A percentile compares a stretch with the other conserved stretches of the same genome.
Conservation (phyloP, 2,329 filamentous ascomycete genomes). For the Cladosporium sp. region DNA sequence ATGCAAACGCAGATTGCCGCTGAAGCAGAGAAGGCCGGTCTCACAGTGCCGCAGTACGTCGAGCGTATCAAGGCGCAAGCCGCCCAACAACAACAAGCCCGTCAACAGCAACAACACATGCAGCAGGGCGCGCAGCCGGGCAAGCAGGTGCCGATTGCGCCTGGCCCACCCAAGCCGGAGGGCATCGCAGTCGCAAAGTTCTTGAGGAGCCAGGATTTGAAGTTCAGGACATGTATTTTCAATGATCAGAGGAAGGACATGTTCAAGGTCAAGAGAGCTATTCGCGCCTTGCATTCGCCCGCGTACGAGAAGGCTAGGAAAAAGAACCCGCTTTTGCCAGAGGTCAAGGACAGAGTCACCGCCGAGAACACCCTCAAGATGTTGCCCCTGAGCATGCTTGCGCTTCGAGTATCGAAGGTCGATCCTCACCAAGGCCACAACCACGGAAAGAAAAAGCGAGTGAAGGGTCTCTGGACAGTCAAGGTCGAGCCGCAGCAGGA, state of each 20-base stretch:
- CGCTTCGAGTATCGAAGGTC: constrained; percentile 79
- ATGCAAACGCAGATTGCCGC: constrained; percentile 79
- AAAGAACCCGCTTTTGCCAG: constrained; percentile 84
- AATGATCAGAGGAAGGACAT: constrained; percentile 97
- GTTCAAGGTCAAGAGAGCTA: constrained; percentile 96
- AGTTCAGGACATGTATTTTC: constrained; percentile 84
- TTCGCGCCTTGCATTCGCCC: constrained; percentile 81
- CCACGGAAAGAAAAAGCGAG: constrained; percentile 70
- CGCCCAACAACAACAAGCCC: constrained; percentile 51
- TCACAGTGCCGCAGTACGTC: constrained; percentile 81
- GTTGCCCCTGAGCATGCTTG: constrained; percentile 88
- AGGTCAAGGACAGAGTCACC: constrained; percentile 79
- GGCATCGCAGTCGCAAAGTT: constrained; percentile 87
- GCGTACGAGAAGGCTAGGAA: constrained; percentile 83
- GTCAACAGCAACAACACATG: constrained; percentile 39
- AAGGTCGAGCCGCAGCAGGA: constrained; percentile 96
- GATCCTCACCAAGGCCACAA: constrained; percentile 73
- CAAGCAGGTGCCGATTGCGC: constrained; percentile 63
- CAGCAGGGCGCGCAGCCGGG: constrained; percentile 40
- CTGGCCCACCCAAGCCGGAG: constrained; percentile 80
- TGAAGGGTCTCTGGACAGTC: constrained; percentile 96
- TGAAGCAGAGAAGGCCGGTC: constrained; percentile 78
- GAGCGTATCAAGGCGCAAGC: constrained; percentile 50
- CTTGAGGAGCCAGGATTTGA: constrained; percentile 75
- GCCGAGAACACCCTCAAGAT: constrained; percentile 95